Conservation (phyloP, 495 filamentous ascomycete species). For the Talaromyces thailandensis region DNA sequence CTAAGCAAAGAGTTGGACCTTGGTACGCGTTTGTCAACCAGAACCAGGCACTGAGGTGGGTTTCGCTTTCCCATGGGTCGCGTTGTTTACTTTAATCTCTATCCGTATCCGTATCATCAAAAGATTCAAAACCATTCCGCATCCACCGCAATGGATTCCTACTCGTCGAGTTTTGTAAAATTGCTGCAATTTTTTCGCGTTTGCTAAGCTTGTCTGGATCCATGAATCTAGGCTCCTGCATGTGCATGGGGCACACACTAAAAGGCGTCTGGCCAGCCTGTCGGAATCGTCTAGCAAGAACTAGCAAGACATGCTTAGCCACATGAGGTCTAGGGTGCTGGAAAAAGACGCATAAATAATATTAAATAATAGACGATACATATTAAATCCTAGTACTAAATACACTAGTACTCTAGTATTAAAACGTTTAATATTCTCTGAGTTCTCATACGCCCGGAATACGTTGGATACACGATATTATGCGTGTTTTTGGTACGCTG, state of each 20-base stretch:
- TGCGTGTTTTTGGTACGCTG: background rate
- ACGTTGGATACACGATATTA: background rate
- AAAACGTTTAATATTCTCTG: background rate
- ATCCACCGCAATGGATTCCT: background rate
- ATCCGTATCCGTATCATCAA: no score
- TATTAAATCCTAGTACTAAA: background rate
- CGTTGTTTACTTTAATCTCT: background rate
- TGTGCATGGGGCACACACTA: background rate
- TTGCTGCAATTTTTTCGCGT: background rate
- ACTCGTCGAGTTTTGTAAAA: background rate
- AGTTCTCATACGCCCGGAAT: background rate
- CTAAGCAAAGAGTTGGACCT: no score
- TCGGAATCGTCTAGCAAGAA: background rate
- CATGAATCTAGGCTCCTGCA: background rate
- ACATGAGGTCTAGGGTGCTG: background rate
- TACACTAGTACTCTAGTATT: no score
- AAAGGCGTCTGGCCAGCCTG: background rate
- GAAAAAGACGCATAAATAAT: background rate
- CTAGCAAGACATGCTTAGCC: background rate
- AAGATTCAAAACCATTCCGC: background rate
- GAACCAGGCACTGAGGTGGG: background rate
- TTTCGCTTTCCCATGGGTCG: background rate
- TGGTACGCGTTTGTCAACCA: background rate
- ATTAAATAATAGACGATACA: background rate
- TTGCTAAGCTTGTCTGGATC: background rate